A percentile compares a stretch with the other conserved stretches of the same genome.
phyloP scores from a whole-genome alignment of 2,329 filamentous ascomycete genomes.

The Trichophyton rubrum region DNA sequence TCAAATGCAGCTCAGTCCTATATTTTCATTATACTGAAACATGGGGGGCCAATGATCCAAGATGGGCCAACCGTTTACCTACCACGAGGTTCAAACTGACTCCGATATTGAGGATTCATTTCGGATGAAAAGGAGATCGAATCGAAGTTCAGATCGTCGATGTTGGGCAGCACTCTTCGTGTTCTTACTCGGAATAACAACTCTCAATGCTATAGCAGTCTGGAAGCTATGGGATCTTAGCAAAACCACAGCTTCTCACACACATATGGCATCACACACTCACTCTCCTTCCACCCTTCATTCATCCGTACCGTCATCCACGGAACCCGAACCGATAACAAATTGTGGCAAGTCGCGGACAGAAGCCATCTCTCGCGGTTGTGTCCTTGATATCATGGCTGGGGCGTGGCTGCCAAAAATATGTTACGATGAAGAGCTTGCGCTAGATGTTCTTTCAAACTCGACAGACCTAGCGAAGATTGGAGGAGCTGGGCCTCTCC shows the following conservation, averaged over 20 bases:
- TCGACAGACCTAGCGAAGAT: not conserved
- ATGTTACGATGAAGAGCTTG: slow-evolving; percentile 9
- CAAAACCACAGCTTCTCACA: not conserved
- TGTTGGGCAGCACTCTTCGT: not conserved
- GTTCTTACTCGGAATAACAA: not conserved
- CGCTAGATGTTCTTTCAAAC: not conserved
- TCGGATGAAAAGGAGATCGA: not conserved
- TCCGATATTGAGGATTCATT: not conserved
- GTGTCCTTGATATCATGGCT: slow-evolving; percentile 9
- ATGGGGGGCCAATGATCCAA: not conserved
- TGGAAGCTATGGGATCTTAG: not conserved
- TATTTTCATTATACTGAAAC: not conserved
- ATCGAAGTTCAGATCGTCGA: not conserved
- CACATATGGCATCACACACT: no score
- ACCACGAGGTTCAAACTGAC: not conserved
- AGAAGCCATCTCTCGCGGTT: slow-evolving; percentile 8
- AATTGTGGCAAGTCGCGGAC: slow-evolving; percentile 7
- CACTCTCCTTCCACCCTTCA: not conserved
- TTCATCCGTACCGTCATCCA: not conserved
- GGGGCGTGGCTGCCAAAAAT: slow-evolving; percentile 9
- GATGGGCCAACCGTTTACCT: not conserved
- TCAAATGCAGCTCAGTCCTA: not conserved
- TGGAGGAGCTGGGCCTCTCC: slow-evolving; percentile 4
- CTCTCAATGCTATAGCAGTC: not conserved
- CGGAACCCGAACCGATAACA: not conserved